A percentile compares a stretch with the other conserved stretches of the same genome.
phyloP scores from a whole-genome alignment of 257 asterid species.

The Solanum habrochaites region DNA sequence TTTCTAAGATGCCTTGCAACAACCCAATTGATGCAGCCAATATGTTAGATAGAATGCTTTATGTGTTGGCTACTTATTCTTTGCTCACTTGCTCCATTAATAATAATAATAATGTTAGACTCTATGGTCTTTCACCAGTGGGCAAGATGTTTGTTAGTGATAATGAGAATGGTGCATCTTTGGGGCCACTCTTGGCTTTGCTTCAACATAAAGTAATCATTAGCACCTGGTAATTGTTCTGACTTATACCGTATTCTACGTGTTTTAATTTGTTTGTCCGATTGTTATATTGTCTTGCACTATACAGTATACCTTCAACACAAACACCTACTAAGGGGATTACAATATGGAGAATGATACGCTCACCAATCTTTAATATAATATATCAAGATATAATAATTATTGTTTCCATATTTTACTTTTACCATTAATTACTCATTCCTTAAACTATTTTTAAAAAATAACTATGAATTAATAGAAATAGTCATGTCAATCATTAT shows the following conservation, averaged over 20 bases:
- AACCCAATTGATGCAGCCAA: constrained; percentile 1
- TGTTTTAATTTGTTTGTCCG: no score
- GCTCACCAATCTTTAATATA: no score
- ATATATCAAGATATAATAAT: no score
- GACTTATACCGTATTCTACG: background rate
- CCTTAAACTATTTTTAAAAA: no score
- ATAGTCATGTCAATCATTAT: no score
- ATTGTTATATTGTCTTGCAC: no score
- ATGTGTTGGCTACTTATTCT: constrained; percentile 7
- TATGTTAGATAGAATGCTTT: constrained; percentile 25
- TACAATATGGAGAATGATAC: no score
- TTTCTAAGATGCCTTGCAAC: background rate
- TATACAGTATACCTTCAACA: no score
- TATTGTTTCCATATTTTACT: no score
- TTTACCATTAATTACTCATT: no score
- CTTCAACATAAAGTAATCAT: constrained; percentile 6
- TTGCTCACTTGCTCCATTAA: constrained; percentile 10
- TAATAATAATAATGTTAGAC: background rate
- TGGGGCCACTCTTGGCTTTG: constrained; percentile 1
- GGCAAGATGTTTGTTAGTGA: constrained; percentile 12
- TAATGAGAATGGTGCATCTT: constrained; percentile 13
- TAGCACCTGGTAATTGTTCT: background rate
- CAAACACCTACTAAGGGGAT: no score
- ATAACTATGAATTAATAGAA: no score
- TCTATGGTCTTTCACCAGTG: constrained; percentile 5